A percentile compares a stretch with the other conserved stretches of the same genome.
phyloP scores from a whole-genome alignment of 2,329 filamentous ascomycete genomes.

The Blastomyces emzantsi region DNA sequence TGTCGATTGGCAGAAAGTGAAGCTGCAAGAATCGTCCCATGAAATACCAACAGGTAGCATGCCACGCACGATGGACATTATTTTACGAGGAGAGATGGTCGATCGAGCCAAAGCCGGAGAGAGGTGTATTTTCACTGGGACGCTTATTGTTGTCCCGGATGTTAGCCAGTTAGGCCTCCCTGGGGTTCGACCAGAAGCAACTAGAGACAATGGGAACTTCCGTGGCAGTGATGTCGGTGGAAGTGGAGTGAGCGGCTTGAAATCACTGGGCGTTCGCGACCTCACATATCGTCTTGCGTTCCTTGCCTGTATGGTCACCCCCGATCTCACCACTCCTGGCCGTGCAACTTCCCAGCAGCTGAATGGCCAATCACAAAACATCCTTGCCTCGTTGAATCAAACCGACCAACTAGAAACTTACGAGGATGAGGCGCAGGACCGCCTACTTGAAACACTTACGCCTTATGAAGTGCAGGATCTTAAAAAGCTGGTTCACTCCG shows the following conservation, averaged over 20 bases:
- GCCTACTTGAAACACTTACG: conserved; percentile 78
- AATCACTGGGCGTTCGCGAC: conserved; percentile 87
- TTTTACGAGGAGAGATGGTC: conserved; percentile 92
- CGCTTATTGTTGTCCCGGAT: conserved; percentile 91
- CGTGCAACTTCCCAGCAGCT: conserved; percentile 60
- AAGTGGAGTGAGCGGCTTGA: conserved; percentile 76
- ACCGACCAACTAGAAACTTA: conserved; percentile 59
- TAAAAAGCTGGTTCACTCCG: conserved; percentile 84
- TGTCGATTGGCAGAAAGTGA: conserved; percentile 98
- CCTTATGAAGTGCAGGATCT: conserved; percentile 83
- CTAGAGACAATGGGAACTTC: conserved; percentile 69
- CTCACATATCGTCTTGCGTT: conserved; percentile 95
- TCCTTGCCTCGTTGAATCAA: conserved; percentile 74
- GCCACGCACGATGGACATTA: conserved; percentile 96
- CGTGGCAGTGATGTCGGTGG: conserved; percentile 74
- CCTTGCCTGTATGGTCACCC: conserved; percentile 89
- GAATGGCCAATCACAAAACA: conserved; percentile 69
- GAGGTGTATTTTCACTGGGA: conserved; percentile 96
- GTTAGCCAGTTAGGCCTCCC: conserved; percentile 91
- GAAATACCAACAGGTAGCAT: conserved; percentile 98
- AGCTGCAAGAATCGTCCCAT: conserved; percentile 95
- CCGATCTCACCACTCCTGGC: conserved; percentile 73
- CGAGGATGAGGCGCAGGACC: conserved; percentile 78
- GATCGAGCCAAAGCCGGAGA: conserved; percentile 95
- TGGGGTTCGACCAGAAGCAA: conserved; percentile 70